A percentile compares a stretch with the other conserved stretches of the same genome.
phyloP scores from a whole-genome alignment of 2,329 filamentous ascomycete genomes.

The Fusarium xylarioides region DNA sequence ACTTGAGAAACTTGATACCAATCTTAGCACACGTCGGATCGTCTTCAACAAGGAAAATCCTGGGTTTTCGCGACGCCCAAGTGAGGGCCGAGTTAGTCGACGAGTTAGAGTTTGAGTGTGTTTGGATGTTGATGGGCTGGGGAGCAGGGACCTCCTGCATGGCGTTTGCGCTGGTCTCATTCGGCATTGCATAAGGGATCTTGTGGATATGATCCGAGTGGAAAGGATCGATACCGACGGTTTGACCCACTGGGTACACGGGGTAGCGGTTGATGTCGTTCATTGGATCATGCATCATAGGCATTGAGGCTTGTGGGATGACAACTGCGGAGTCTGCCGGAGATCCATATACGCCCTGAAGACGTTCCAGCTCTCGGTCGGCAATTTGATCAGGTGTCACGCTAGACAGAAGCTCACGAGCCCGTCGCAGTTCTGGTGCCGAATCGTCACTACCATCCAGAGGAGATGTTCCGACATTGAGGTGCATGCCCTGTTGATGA shows the following conservation, averaged over 20 bases:
- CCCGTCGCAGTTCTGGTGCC: slow-evolving; percentile 63
- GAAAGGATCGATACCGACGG: slow-evolving; percentile 93
- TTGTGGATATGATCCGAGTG: slow-evolving; percentile 94
- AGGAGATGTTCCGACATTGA: slow-evolving; percentile 50
- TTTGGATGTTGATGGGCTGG: slow-evolving; percentile 42
- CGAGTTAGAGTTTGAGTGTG: slow-evolving; percentile 33
- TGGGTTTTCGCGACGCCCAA: slow-evolving; percentile 73
- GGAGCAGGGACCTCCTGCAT: slow-evolving; percentile 54
- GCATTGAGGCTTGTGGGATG: slow-evolving; percentile 53
- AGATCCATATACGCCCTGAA: slow-evolving; percentile 63
- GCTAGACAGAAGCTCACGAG: slow-evolving; percentile 64
- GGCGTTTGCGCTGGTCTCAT: slow-evolving; percentile 55
- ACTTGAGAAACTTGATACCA: slow-evolving; percentile 72
- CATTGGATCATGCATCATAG: slow-evolving; percentile 63
- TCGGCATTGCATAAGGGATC: slow-evolving; percentile 83
- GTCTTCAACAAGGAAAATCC: slow-evolving; percentile 90
- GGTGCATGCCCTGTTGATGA: slow-evolving; percentile 47
- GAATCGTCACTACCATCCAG: slow-evolving; percentile 59
- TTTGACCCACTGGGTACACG: slow-evolving; percentile 91
- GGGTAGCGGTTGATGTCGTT: slow-evolving; percentile 68
- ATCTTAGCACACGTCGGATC: slow-evolving; percentile 74
- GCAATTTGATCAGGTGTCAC: slow-evolving; percentile 61
- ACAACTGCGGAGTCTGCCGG: slow-evolving; percentile 62
- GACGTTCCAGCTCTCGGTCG: slow-evolving; percentile 64
- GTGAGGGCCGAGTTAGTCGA: slow-evolving; percentile 53